Base-by-base conservation (phyloP, 2,329 filamentous ascomycete genomes). In the Daldinia eschscholtzii region DNA sequence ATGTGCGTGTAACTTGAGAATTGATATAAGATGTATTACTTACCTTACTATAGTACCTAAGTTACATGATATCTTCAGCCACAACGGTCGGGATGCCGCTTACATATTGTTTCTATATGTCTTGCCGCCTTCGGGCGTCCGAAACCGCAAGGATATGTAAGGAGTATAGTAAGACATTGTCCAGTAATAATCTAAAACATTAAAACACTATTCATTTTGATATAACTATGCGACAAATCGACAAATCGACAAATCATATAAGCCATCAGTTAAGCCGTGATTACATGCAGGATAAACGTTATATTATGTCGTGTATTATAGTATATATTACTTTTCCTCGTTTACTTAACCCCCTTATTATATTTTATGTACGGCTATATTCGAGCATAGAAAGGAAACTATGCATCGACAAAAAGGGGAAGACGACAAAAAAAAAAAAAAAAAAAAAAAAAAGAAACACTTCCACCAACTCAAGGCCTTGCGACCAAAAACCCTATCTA, bases 401-500 rank as follows among this genome's bases (percentile, higher is more conserved):
- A 55, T 18, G 1, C 46, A 6, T 50, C 4, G 10, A 37, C 15
- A 6, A 39, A 28, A 28, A 57, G 20, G 12, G 12, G 23, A 57
- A 7, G n/a, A 23, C 18, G 3, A 30, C n/a, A 46, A 39, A 52
- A 65, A 41, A 67, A 50, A 13, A 20, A 13, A 56, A 12, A 39
- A n/a, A n/a, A 30, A 20, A 46, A 39, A 52, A 65, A 41, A 67
- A 50, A 13, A 20, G 15, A 56, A 12, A 39, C 26, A 55, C n/a
- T 41, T 20, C 57, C 57, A 26, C 66, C 60, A 44, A 67, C 63
- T 61, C n/a, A 41, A 35, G 66, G 69, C 37, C 69, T 62, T 41
- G 69, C 57, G 69, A 50, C 69, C 69, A 62, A 60, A 61, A 15
- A 55, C 18, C 18, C 57, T 55, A 33, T 64, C 62, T 66, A 65